phyloP scores from a whole-genome alignment of 768 basidiomycete genomes.

The Postia placenta region DNA sequence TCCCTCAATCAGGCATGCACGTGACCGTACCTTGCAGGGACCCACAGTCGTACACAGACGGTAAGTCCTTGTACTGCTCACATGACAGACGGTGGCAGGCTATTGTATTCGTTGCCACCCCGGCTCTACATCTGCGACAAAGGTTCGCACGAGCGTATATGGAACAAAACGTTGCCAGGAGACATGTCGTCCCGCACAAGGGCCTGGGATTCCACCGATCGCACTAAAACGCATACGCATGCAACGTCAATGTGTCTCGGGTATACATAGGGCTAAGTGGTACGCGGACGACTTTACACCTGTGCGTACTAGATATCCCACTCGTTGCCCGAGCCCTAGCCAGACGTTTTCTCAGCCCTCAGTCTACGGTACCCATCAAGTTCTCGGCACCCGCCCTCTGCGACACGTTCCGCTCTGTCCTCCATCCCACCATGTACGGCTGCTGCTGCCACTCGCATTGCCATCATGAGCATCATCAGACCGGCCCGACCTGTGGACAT shows the following conservation, averaged over 20 bases:
- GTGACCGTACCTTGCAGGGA: too few species aligned
- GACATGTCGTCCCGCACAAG: neutral
- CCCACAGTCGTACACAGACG: neutral
- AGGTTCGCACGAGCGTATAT: neutral
- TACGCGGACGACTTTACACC: neutral
- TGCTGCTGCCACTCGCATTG: too few species aligned
- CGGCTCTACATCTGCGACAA: neutral
- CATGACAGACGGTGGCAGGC: neutral
- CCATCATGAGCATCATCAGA: too few species aligned
- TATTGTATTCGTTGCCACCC: neutral
- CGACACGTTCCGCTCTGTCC: too few species aligned
- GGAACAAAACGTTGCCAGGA: too few species aligned
- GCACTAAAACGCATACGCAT: too few species aligned
- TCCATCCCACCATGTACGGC: too few species aligned
- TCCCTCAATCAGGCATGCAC: too few species aligned
- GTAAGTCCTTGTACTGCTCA: neutral
- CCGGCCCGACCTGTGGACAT: too few species aligned
- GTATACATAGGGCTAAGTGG: neutral
- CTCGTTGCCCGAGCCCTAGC: neutral
- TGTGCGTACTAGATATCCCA: neutral
- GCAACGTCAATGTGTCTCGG: neutral
- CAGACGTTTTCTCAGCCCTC: neutral
- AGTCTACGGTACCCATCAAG: neutral
- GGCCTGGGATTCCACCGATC: neutral
- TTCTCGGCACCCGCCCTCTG: neutral